phyloP scores from a whole-genome alignment of 495 filamentous ascomycete species.

The Neurospora sp. region DNA sequence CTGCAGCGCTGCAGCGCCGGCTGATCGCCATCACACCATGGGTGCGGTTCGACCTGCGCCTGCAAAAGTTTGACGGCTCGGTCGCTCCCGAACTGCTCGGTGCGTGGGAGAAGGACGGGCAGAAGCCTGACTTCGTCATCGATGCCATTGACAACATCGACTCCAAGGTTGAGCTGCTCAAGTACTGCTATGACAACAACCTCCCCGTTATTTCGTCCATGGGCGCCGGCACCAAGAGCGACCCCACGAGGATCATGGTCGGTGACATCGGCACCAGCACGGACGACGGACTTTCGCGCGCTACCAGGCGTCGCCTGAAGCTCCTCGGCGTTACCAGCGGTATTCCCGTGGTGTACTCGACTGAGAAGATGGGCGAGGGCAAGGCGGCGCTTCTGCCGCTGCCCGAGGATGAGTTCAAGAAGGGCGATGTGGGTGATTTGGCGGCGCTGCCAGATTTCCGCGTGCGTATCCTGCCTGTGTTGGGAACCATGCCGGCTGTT shows the following conservation, averaged over 20 bases:
- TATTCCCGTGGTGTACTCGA: conserved; percentile 87
- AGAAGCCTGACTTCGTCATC: conserved; percentile 73
- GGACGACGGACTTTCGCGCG: conserved; percentile 82
- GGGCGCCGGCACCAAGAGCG: conserved; percentile 96
- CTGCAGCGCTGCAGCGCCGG: conserved; percentile 60
- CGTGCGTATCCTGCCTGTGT: conserved; percentile 82
- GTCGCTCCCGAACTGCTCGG: conserved; percentile 55
- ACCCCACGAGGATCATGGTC: conserved; percentile 84
- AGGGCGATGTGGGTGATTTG: conserved; percentile 80
- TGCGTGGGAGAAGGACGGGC: conserved; percentile 47
- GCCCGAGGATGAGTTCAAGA: conserved; percentile 76
- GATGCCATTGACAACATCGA: conserved; percentile 99
- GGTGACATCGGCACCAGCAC: conserved; percentile 84
- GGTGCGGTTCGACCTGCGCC: conserved; percentile 78
- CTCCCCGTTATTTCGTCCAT: conserved; percentile 86
- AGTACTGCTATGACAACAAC: conserved; percentile 69
- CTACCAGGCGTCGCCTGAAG: conserved; percentile 70
- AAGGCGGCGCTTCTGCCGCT: conserved; percentile 85
- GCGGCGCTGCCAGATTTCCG: conserved; percentile 86
- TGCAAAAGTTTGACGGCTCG: conserved; percentile 68
- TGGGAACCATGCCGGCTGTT: conserved; percentile 94
- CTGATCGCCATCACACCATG: conserved; percentile 83
- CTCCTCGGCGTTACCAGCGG: conserved; percentile 70
- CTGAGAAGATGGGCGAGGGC: conserved; percentile 80
- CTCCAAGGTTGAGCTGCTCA: conserved; percentile 84